Base-by-base conservation (phyloP, 805 yeast genomes). In the Nakazawaea siamensis region DNA sequence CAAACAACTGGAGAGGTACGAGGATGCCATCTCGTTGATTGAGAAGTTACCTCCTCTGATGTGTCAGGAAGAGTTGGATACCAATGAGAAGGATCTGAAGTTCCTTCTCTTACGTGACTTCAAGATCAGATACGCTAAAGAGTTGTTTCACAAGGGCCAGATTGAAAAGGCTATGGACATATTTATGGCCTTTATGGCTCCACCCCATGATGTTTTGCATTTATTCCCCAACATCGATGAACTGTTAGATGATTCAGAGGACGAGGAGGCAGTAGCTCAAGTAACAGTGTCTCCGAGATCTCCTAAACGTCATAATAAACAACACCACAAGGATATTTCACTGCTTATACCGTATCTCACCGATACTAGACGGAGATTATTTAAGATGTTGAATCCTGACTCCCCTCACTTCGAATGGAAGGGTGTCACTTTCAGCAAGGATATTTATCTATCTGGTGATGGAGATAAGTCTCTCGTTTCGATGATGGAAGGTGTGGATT, bases 401-500 rank as follows among this genome's bases (percentile, higher is more conserved):
- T 37, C 51, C 2, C 56, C 59, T 0, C 46, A 45, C 16, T 58
- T 52, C 27, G 55, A 52, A n/a, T 70, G 76, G 74, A 68, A 68
- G 29, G 69, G 68, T 3, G 53, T 64, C 11, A 53, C 60, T 11
- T 57, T 73, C 3, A 56, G 64, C 2, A 60, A 64, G 0, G 52
- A 52, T 15, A 63, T 73, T 27, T 58, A 71, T 38, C 13, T 46
- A 12, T 34, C 51, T n/a, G 43, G 43, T 9, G 16, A 29, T 15
- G 16, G 27, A 13, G 31, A 34, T 17, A 12, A 9, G n/a, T 50
- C 52, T 16, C 46, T 59, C 16, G 68, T 71, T 0, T 52, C 63
- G 9, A 57, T 73, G 30, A 50, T 64, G 4, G 49, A 48, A 4
- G 40, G 69, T 1, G 70, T 92, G 2, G 98, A 90, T 49, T 81